Evolutionary conservation across 1,139 yeast genomes (phyloP).

Genomic region (Lodderomyces oxycetoniae): DNA sequence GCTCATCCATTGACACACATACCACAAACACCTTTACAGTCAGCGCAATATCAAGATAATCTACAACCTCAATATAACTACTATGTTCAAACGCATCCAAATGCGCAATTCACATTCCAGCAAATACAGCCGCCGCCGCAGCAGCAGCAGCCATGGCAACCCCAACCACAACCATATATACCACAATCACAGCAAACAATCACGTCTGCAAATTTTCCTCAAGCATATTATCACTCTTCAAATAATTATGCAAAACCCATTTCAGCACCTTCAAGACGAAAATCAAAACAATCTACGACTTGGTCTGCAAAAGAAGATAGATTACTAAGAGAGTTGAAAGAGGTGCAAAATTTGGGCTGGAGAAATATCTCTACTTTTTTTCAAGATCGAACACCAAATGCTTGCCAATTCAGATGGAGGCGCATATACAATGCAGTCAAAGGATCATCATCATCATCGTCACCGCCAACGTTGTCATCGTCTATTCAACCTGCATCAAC

Average conservation of each 20-base stretch:
- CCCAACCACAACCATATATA: conserved; percentile 3
- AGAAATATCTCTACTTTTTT: conserved; percentile 41
- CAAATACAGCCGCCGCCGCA: conserved; percentile 3
- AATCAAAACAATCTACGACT: conserved; percentile 33
- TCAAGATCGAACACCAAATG: conserved; percentile 43
- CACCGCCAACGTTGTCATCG: too few relatives aligned
- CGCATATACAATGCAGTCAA: conserved; percentile 34
- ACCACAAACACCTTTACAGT: too few relatives aligned
- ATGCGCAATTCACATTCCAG: not conserved
- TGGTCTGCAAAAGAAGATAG: conserved; percentile 41
- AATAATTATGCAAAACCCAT: too few relatives aligned
- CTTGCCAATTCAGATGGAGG: conserved; percentile 47
- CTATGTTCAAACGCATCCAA: not conserved
- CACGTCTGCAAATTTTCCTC: not conserved
- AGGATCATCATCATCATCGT: too few relatives aligned
- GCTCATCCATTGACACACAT: too few relatives aligned
- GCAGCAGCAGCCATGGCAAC: conserved; percentile 4
- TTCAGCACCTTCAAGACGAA: conserved; percentile 13
- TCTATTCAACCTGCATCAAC: too few relatives aligned
- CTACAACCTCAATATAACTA: conserved; percentile 3
- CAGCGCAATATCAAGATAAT: not conserved
- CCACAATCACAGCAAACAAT: not conserved
- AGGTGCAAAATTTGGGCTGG: conserved; percentile 43
- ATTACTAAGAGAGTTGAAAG: conserved; percentile 34
- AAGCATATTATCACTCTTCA: too few relatives aligned